Base-by-base conservation (phyloP, 1,139 yeast genomes). In the Groenewaldozyma auringiensis region DNA sequence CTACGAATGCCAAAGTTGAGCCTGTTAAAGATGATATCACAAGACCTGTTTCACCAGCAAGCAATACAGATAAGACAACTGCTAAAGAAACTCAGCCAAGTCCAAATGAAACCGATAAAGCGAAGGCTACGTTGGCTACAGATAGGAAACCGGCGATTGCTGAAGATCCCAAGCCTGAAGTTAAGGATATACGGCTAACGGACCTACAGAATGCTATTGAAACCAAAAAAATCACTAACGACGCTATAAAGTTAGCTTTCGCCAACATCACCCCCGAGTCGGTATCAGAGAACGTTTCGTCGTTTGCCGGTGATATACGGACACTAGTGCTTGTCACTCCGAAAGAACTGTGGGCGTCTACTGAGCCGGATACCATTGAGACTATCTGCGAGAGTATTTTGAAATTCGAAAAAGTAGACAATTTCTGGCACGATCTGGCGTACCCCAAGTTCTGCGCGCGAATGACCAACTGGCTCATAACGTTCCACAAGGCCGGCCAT, bases 401-500 rank as follows among this genome's bases (percentile, higher is more conserved):
- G 4, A 39, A 48, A 21, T 40, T 42, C 17, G 59, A 56, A 4
- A 47, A 53, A 3, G 27, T 42, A n/a, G 46, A 36, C n/a, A 11
- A 11, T 6, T 57, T 62, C 43, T 62, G 62, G 62, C 42, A 42
- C 18, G 49, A 49, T 2, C 47, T 57, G 38, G 45, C 17, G 4
- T 48, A 49, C 14, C 39, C 43, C 20, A 40, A 43, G 14, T 48
- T 61, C 27, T 33, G 58, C 14, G 56, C 58, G 2, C 53, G 66
- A n/a, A 44, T 60, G 38, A 54, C 63, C 22, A 61, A 60, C 49
- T 63, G 64, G 65, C 45, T 63, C 44, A 52, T 54, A 2, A 44
- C 44, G 4, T 41, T 49, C 41, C 29, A 44, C 13, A 50, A 50
- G 35, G 39, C 40, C 18, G 56, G 55, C 45, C 40, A 46, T 18